These are phyloP conservation scores for Strobilomyces dryophilus DNA, from an alignment of 768 basidiomycete genomes.

Conservation along the genomic window DNA sequence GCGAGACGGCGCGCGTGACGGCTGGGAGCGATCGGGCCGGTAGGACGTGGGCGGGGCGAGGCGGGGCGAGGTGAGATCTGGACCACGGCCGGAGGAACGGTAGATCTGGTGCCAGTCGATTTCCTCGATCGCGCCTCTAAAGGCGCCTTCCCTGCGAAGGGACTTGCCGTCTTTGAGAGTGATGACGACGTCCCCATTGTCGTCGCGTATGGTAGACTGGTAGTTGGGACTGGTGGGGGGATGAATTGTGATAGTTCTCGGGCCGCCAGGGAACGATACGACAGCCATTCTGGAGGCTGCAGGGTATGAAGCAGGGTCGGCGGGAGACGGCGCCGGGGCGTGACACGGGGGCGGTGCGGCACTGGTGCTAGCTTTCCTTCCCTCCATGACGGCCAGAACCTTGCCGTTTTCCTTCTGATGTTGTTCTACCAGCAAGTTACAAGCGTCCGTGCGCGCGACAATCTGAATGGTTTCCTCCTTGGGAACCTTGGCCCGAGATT, in stretches of 20 bases:
- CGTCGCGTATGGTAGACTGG: conserved; percentile 16
- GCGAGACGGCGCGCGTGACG: neutral
- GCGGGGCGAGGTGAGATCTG: neutral
- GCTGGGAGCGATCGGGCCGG: conserved; percentile 12
- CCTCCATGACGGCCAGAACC: conserved; percentile 3
- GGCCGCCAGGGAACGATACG: conserved; percentile 19
- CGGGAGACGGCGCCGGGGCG: neutral
- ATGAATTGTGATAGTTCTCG: conserved; percentile 23
- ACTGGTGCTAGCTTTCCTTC: neutral
- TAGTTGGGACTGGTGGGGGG: conserved; percentile 13
- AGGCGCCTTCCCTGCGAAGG: conserved; percentile 22
- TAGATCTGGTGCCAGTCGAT: conserved; percentile 6
- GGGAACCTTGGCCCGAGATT: neutral
- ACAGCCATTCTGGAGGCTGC: conserved; percentile 2
- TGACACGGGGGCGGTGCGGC: neutral
- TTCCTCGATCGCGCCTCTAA: conserved; percentile 10
- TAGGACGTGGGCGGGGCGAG: neutral
- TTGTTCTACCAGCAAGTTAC: conserved; percentile 1
- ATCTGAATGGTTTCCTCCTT: conserved; percentile 7
- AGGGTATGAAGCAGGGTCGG: neutral
- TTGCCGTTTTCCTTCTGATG: conserved; percentile 6
- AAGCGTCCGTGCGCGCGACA: conserved; percentile 4
- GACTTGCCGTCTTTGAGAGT: conserved; percentile 9
- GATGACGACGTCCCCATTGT: conserved; percentile 13
- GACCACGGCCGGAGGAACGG: conserved; percentile 13